Conservation (phyloP, 192 early-diverging fungal genomes). For the Bifiguratus adelaidae region DNA sequence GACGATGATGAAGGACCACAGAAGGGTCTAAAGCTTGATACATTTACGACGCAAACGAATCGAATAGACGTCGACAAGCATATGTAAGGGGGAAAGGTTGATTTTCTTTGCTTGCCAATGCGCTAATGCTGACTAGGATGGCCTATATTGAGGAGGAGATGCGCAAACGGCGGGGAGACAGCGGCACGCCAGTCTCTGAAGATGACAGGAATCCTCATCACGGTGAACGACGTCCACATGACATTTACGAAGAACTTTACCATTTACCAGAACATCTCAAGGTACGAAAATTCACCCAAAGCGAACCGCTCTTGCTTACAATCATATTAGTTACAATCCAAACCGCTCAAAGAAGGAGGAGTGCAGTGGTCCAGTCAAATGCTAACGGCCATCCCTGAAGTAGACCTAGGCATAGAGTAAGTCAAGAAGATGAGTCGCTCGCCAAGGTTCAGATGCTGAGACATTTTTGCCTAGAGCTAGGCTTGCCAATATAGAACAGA, state of each 20-base stretch:
- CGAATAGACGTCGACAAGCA: slow-evolving; percentile 69
- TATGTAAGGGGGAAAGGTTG: slow-evolving; percentile 31
- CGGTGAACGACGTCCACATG: slow-evolving; percentile 22
- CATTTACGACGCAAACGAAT: slow-evolving; percentile 69
- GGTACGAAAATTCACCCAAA: slow-evolving; percentile 7
- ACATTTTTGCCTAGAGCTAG: slow-evolving; percentile 24
- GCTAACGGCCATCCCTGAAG: slow-evolving; percentile 87
- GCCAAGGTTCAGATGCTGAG: neutral
- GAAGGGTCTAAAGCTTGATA: slow-evolving; percentile 37
- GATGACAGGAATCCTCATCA: slow-evolving; percentile 23
- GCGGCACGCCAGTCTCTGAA: slow-evolving; percentile 6
- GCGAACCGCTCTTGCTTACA: neutral
- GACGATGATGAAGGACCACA: slow-evolving; percentile 21
- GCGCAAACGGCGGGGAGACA: slow-evolving; percentile 43
- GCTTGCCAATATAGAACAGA: slow-evolving; percentile 72
- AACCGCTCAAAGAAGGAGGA: slow-evolving; percentile 72
- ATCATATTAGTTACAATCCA: slow-evolving; percentile 8
- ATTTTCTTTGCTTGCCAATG: neutral
- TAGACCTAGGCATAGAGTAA: slow-evolving; percentile 76
- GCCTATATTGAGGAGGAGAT: slow-evolving; percentile 77
- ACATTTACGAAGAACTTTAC: slow-evolving; percentile 52
- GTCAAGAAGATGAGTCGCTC: slow-evolving; percentile 1
- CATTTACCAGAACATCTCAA: slow-evolving; percentile 51
- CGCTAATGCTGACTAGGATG: slow-evolving; percentile 32
- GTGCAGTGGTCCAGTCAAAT: slow-evolving; percentile 78